Conservation (phyloP, 768 basidiomycete genomes). For the Hypholoma sublateritium region DNA sequence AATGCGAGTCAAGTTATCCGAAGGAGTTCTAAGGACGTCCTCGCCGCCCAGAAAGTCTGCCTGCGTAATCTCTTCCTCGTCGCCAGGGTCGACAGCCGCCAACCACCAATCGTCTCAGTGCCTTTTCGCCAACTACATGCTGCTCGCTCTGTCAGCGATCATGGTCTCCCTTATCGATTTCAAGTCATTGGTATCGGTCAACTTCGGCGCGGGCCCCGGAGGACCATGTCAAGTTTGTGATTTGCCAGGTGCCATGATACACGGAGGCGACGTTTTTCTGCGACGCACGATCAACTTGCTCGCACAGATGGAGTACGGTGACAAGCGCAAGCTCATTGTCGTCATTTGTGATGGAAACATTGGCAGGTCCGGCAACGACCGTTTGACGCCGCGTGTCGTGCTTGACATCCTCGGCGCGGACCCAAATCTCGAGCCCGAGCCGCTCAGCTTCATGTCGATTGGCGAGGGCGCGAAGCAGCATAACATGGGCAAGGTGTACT, state of each 20-base stretch:
- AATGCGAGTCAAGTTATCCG: constrained; percentile 76
- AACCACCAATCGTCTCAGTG: constrained; percentile 90
- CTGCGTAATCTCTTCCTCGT: constrained; percentile 91
- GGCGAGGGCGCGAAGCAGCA: constrained; percentile 96
- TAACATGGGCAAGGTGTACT: constrained; percentile 98
- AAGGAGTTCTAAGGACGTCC: constrained; percentile 57
- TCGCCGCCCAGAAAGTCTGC: constrained; percentile 80
- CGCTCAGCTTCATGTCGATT: constrained; percentile 89
- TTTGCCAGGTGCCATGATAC: constrained; percentile 98
- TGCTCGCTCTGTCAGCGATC: constrained; percentile 83
- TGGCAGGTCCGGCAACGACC: constrained; percentile 94
- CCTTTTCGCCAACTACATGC: constrained; percentile 86
- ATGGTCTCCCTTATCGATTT: constrained; percentile 96
- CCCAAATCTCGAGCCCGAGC: constrained; percentile 91
- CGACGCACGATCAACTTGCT: constrained; percentile 90
- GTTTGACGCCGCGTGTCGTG: constrained; percentile 94
- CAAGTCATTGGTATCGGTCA: constrained; percentile 92
- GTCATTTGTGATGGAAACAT: constrained; percentile 98
- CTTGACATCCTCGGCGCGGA: constrained; percentile 95
- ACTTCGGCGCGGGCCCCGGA: constrained; percentile 87
- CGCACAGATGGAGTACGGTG: constrained; percentile 93
- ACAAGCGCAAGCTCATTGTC: constrained; percentile 93
- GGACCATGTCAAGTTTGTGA: constrained; percentile 95
- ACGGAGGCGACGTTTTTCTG: constrained; percentile 91
- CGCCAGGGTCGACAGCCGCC: constrained; percentile 92